Base-by-base conservation (phyloP, 371 early-diverging fungal species). In the Apophysomyces sp. region DNA sequence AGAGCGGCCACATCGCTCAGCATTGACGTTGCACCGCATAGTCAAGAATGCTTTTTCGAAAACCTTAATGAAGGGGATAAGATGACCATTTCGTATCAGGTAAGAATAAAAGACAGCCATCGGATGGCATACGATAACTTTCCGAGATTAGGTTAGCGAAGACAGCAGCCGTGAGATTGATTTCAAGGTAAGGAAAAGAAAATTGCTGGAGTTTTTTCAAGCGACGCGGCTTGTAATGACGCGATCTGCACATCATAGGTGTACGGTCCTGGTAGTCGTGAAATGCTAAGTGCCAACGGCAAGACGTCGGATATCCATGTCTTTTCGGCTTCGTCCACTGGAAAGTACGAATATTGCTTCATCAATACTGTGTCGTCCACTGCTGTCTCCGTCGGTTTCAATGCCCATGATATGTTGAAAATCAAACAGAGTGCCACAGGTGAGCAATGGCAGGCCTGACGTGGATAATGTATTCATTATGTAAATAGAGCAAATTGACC, bases 301-400 rank as follows among this genome's bases (percentile, higher is more conserved):
- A 66, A 84, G 37, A 72, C 86, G 3, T 76, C 82, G 34, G 84
- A 78, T 11, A 77, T 81, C 3, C 86, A 79, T 63, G 75, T 77
- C 26, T 65, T 89, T 28, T 76, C 68, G 27, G 90, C 91, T n/a
- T 68, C 79, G 24, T 13, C 27, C 11, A 75, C 65, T 30, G 92
- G 93, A 29, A 74, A 67, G 66, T 82, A 88, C 62, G 76, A 78
- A n/a, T 93, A 89, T 71, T 93, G 93, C 76, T 92, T 93, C 75
- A 82, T 81, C 63, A 92, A 92, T 69, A 66, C 71, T 52, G 78
- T 82, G 73, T 80, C 81, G 11, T 66, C 79, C 9, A 61, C 74
- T 28, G 68, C 80, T n/a, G 83, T 74, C 52, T 68, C 73, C 55
- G 78, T 85, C 53, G 78, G 72, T 31, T 88, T 88, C 65, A 82